phyloP scores from a whole-genome alignment of 2,329 filamentous ascomycete genomes.

The Phaeophleospora eucalypticola region DNA sequence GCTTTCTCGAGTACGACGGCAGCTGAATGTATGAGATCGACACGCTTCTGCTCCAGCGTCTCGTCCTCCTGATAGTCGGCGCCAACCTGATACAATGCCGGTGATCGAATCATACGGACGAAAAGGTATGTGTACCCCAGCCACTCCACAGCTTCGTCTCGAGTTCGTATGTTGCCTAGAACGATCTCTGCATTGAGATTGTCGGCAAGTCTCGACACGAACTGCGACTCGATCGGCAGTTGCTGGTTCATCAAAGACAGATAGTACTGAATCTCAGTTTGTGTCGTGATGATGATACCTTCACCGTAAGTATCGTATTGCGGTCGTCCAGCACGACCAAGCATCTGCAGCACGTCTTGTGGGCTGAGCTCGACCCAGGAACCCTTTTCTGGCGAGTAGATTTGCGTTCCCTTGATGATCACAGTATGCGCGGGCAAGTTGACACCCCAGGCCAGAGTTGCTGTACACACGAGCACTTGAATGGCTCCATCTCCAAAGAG shows the following conservation, averaged over 20 bases:
- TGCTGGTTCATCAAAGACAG: constrained; percentile 95
- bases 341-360: constrained; percentile 97
- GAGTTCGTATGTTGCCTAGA: constrained; percentile 81
- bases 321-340: constrained; percentile 90
- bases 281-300: constrained; percentile 96
- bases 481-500: constrained; percentile 87
- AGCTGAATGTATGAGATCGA: constrained; percentile 95
- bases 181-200: constrained; percentile 97
- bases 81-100: constrained; percentile 90
- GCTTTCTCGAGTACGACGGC: constrained; percentile 82
- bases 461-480: constrained; percentile 93
- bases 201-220: constrained; percentile 87
- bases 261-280: constrained; percentile 94
- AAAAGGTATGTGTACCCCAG: constrained; percentile 97
- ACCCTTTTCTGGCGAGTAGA: constrained; percentile 97
- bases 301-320: constrained; percentile 98
- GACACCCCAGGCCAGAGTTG: constrained; percentile 98
- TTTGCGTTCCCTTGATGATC: constrained; percentile 96
- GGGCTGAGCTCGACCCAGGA: constrained; percentile 97
- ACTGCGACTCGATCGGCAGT: constrained; percentile 92
- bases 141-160: constrained; percentile 98
- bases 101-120: constrained; percentile 93
- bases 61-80: constrained; percentile 93
- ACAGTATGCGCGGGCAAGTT: constrained; percentile 97
- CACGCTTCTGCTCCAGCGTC: constrained; percentile 88